A percentile compares a stretch with the other conserved stretches of the same genome.
Evolutionary conservation across 768 basidiomycete genomes (phyloP).

Genomic region (Suillus fuscotomentosus): DNA sequence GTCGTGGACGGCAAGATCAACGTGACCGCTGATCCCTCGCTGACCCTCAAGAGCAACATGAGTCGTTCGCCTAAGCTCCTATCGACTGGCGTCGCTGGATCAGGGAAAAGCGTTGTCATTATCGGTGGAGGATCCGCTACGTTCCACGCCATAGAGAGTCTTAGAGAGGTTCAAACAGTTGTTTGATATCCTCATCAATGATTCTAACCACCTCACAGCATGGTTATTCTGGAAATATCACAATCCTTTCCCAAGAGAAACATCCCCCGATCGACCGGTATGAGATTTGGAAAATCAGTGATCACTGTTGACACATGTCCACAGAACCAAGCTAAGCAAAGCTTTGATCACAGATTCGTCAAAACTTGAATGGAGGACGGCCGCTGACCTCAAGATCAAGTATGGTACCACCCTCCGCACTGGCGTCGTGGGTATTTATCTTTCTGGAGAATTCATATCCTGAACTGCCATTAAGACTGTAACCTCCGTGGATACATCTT

Average conservation of each 20-base stretch:
- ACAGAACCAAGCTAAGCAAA: slow-evolving; percentile 87
- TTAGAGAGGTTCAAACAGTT: slow-evolving; percentile 63
- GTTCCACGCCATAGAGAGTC: slow-evolving; percentile 73
- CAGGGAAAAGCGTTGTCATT: slow-evolving; percentile 71
- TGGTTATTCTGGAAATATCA: slow-evolving; percentile 76
- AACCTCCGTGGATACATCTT: slow-evolving; percentile 61
- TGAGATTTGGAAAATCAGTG: background rate
- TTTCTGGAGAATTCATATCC: slow-evolving; percentile 4
- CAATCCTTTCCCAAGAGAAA: slow-evolving; percentile 74
- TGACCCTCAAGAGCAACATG: slow-evolving; percentile 66
- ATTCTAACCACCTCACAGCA: slow-evolving; percentile 43
- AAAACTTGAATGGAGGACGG: slow-evolving; percentile 73
- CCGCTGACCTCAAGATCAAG: slow-evolving; percentile 75
- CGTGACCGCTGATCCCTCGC: slow-evolving; percentile 66
- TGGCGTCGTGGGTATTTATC: slow-evolving; percentile 43
- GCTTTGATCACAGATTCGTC: slow-evolving; percentile 72
- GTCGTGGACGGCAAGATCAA: slow-evolving; percentile 71
- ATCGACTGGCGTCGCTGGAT: slow-evolving; percentile 42
- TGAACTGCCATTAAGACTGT: slow-evolving; percentile 47
- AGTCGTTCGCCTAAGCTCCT: slow-evolving; percentile 58
- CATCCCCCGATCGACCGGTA: slow-evolving; percentile 85
- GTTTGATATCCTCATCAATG: background rate
- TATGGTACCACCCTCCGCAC: slow-evolving; percentile 66
- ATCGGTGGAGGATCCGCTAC: slow-evolving; percentile 85
- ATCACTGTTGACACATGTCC: slow-evolving; percentile 1